A percentile compares a stretch with the other conserved stretches of the same genome.
Conservation (phyloP, 805 yeast species). For the Saccharomycopsis guyanensis region DNA sequence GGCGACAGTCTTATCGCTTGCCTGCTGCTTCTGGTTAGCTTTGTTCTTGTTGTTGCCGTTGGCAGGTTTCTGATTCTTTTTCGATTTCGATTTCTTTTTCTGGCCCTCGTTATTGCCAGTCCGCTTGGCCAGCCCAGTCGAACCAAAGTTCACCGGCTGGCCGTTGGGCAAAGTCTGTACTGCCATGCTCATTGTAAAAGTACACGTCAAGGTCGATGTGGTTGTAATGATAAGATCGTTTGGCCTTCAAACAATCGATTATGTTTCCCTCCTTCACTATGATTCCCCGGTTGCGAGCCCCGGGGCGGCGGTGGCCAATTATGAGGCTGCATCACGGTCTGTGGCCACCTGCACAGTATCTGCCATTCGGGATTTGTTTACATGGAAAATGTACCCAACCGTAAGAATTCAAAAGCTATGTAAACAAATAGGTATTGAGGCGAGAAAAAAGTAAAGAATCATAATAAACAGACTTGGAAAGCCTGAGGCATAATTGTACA, state of each 20-base stretch:
- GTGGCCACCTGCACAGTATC: too few relatives aligned
- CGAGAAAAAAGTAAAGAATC: background rate
- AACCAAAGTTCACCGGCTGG: constrained; percentile 20
- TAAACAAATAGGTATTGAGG: background rate
- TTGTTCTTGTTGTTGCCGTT: background rate
- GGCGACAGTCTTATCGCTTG: too few relatives aligned
- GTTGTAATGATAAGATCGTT: background rate
- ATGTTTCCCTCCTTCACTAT: too few relatives aligned
- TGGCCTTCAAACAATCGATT: too few relatives aligned
- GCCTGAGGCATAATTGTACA: too few relatives aligned
- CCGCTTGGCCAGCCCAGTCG: background rate
- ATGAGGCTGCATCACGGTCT: too few relatives aligned
- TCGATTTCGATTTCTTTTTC: constrained; percentile 5
- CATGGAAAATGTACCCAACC: background rate
- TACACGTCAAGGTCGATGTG: background rate
- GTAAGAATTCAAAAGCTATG: background rate
- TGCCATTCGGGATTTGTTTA: too few relatives aligned
- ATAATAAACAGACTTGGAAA: too few relatives aligned
- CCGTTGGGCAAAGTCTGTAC: constrained; percentile 20
- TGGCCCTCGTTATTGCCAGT: constrained; percentile 2
- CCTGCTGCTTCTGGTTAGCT: background rate
- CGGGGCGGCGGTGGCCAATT: too few relatives aligned
- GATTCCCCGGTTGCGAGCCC: too few relatives aligned
- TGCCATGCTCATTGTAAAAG: background rate
- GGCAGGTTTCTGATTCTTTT: background rate